Evolutionary conservation across 2,329 filamentous ascomycete genomes (phyloP).

Genomic region (Ceratocystis smalleyi): DNA sequence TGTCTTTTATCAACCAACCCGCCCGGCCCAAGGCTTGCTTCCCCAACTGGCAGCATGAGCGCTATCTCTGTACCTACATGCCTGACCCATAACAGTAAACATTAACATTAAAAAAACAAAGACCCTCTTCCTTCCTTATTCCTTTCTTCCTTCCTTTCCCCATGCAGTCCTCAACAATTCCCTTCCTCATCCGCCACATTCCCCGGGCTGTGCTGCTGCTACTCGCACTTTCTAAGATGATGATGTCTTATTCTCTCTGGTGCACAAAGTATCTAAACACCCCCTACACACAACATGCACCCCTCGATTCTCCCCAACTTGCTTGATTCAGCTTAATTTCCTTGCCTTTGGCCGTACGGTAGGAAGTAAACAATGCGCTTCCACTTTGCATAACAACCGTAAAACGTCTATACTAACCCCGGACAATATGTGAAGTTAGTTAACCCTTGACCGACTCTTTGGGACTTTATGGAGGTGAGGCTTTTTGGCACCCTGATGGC

Average conservation of each 20-base stretch:
- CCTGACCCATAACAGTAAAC: neutral
- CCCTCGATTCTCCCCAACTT: neutral
- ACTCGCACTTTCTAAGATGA: neutral
- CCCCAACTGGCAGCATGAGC: neutral
- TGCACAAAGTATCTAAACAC: neutral
- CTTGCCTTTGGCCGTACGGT: neutral
- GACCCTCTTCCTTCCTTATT: neutral
- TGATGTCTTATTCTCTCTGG: neutral
- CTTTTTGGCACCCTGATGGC: neutral
- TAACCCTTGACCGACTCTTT: neutral
- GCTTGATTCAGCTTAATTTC: neutral
- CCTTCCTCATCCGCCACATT: neutral
- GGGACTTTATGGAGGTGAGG: neutral
- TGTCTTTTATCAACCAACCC: neutral
- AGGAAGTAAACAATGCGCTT: neutral
- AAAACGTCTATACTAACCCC: neutral
- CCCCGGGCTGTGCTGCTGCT: neutral
- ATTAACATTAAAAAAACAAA: neutral
- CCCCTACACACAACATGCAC: neutral
- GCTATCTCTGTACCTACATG: neutral
- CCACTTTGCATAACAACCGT: neutral
- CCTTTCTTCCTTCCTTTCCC: neutral
- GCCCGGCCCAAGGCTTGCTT: neutral
- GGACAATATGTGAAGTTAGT: neutral
- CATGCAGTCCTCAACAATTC: neutral